These are phyloP conservation scores for Lasiodiplodia citricola DNA, from an alignment of 2,329 filamentous ascomycete genomes.

Conservation along the genomic window DNA sequence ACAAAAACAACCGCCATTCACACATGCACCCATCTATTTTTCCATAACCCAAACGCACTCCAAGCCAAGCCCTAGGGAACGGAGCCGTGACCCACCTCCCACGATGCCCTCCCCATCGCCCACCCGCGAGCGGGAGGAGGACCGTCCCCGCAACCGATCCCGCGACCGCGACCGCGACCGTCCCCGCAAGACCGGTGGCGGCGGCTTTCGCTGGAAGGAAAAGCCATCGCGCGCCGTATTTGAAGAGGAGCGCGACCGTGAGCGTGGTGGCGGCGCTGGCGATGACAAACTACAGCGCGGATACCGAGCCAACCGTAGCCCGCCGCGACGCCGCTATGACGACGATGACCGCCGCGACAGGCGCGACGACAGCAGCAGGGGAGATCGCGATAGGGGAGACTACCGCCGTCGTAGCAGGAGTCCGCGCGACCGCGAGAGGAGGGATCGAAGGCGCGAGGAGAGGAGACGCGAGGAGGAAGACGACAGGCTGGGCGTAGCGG, in stretches of 20 bases:
- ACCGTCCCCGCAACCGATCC: conserved; percentile 30
- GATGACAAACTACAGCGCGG: conserved; percentile 30
- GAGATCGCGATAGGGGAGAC: conserved; percentile 25
- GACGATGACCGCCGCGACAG: conserved; percentile 49
- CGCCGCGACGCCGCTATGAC: conserved; percentile 53
- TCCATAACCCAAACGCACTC: neutral
- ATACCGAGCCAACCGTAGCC: conserved; percentile 34
- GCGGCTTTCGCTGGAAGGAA: conserved; percentile 66
- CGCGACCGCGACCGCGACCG: conserved; percentile 33
- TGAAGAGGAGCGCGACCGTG: conserved; percentile 32
- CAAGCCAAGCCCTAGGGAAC: neutral
- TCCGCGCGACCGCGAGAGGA: conserved; percentile 21
- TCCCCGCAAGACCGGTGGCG: conserved; percentile 45
- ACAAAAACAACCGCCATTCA: neutral
- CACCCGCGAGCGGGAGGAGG: conserved; percentile 28
- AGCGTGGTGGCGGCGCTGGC: conserved; percentile 20
- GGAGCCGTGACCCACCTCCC: neutral
- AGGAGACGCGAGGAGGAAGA: conserved; percentile 35
- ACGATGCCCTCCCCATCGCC: conserved; percentile 29
- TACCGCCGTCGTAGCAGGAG: conserved; percentile 23
- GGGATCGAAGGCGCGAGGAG: conserved; percentile 26
- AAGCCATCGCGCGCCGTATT: conserved; percentile 36
- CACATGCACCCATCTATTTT: neutral
- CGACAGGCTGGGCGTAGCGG: conserved; percentile 20
- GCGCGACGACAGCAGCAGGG: conserved; percentile 49